These are phyloP conservation scores for Sphaerulina vaccinii DNA, from an alignment of 2,329 filamentous ascomycete genomes.

Conservation along the genomic window DNA sequence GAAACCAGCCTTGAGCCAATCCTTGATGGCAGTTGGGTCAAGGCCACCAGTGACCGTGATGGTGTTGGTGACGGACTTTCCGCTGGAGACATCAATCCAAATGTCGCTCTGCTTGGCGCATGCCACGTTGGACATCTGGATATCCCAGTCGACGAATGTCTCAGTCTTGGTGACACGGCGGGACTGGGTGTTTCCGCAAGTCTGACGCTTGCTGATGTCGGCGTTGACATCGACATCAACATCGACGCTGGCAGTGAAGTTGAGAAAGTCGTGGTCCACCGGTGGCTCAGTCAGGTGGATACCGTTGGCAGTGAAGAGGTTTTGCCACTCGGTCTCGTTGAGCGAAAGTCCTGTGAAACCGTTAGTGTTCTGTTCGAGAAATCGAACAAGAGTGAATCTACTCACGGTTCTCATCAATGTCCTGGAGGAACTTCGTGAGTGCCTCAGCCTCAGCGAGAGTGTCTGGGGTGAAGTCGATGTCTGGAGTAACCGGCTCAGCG, in stretches of 20 bases:
- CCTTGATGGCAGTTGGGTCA: neutral
- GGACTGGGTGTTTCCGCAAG: conserved; percentile 5
- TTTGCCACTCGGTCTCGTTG: conserved; percentile 3
- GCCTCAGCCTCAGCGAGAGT: conserved; percentile 1
- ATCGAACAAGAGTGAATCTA: neutral
- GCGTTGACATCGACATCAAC: conserved; percentile 5
- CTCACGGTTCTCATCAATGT: conserved; percentile 1
- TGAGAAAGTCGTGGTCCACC: conserved; percentile 13
- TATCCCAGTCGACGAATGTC: conserved; percentile 23
- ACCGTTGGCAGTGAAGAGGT: conserved; percentile 7
- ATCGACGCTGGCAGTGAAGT: conserved; percentile 13
- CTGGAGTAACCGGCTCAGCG: neutral
- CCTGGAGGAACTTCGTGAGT: conserved; percentile 4
- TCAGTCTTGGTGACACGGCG: conserved; percentile 4
- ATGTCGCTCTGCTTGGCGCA: conserved; percentile 10
- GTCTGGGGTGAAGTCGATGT: conserved; percentile 2
- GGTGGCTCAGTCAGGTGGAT: conserved; percentile 2
- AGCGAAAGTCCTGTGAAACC: neutral
- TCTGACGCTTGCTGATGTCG: conserved; percentile 10
- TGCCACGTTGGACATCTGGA: conserved; percentile 23
- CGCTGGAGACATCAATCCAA: conserved; percentile 14
- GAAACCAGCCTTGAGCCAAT: conserved; percentile 5
- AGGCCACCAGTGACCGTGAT: conserved; percentile 4
- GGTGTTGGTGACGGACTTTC: conserved; percentile 16
- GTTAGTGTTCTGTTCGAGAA: neutral